Evolutionary conservation across 2,329 filamentous ascomycete genomes (phyloP), one percentile per base, ranked within the genome.

Genomic region (Kalaharituber pfeilii): DNA sequence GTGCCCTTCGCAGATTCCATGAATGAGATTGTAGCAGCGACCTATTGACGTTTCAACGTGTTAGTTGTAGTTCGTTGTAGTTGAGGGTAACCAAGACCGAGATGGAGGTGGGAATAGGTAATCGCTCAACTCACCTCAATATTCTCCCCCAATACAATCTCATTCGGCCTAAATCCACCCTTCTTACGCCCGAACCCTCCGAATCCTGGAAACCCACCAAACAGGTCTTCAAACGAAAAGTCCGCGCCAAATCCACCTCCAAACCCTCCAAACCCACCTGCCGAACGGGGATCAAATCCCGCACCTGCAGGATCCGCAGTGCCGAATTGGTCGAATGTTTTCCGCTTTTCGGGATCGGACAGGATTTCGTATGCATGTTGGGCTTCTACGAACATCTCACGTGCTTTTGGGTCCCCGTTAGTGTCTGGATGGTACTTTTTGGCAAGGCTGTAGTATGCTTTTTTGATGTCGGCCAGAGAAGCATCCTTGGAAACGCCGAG

Each of bases 361-460:
- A 98, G 74, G 42, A 95, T 75, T 69, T 98, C 91, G 70, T 98
- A 98, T 24, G 91, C 86, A 28, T 84, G 79, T 69, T 98, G 91
- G 53, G 93, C 86, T 63, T 95, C 89, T 59, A 82, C 78, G 65
- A 98, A 98, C 65, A 84, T 89, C 64, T 96, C 91, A 68, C 96
- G 96, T 30, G 91, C 88, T n/a, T 73, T 76, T 2, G 85, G 69
- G 63, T 96, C 91, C 69, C 96, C 96, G 74, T 96, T 98, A 30
- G 91, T 96, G 67, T 98, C 91, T 7, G 91, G 91, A 65, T 98
- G 91, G 67, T 80, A 98, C 66, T 96, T 98, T 70, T 98, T 98
- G 20, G 91, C 91, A 56, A 96, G 74, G 51, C 88, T 86, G 67
- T 98, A 98, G 73, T 98, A 98, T 2, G 91, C 88, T 69, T 95